A percentile compares a stretch with the other conserved stretches of the same genome.
phyloP scores from a whole-genome alignment of 805 yeast genomes.

The Vanderwaltozyma verrucispora region DNA sequence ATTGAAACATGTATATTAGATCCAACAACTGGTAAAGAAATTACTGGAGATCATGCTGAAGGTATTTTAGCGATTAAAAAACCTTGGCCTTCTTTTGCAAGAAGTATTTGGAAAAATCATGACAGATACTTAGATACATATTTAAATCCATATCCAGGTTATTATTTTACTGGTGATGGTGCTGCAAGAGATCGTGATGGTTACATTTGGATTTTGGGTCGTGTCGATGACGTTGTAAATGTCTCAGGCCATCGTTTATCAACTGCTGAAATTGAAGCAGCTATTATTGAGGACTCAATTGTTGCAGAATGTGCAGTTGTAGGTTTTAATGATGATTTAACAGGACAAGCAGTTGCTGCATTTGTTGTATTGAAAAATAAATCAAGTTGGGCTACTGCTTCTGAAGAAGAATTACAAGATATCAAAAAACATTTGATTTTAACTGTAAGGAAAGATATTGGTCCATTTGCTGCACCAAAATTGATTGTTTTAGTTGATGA shows the following conservation, averaged over 20 bases:
- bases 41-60: slow-evolving; percentile 60
- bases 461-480: slow-evolving; percentile 83
- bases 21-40: slow-evolving; percentile 62
- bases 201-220: slow-evolving; percentile 74
- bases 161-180: slow-evolving; percentile 83
- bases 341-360: slow-evolving; percentile 82
- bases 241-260: slow-evolving; percentile 81
- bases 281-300: slow-evolving; percentile 56
- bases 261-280: slow-evolving; percentile 85
- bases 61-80: slow-evolving; percentile 67
- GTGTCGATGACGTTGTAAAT: slow-evolving; percentile 84
- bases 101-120: slow-evolving; percentile 73
- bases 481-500: slow-evolving; percentile 61
- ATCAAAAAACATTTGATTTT: slow-evolving; percentile 54
- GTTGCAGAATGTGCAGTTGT: slow-evolving; percentile 79
- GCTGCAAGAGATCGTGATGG: slow-evolving; percentile 82
- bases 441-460: slow-evolving; percentile 69
- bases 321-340: slow-evolving; percentile 71
- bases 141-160: slow-evolving; percentile 70
- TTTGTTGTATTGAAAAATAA: slow-evolving; percentile 62
- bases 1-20: slow-evolving; percentile 64
- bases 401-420: slow-evolving; percentile 38
- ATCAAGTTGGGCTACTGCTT: slow-evolving; percentile 22
- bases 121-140: slow-evolving; percentile 71
- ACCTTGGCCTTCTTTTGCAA: slow-evolving; percentile 81